Base-by-base conservation (phyloP, 2,329 filamentous ascomycete species). In the Geosmithia flava region DNA sequence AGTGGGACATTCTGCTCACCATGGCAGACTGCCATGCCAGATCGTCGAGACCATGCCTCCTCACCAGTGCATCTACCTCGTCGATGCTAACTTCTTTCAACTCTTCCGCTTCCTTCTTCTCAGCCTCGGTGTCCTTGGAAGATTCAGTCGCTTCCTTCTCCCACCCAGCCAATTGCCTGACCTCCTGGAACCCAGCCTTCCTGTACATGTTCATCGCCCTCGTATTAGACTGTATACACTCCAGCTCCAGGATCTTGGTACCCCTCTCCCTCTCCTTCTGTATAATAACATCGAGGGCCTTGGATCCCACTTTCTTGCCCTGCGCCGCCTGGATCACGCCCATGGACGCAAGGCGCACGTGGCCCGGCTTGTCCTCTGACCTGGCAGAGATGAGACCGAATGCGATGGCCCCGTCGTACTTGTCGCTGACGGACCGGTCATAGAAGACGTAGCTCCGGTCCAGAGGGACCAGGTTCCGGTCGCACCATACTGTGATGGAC, bases 331-430 rank as follows among this genome's bases (percentile, higher is more conserved):
- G 49, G 37, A 55, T 48, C 13, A 56, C 52, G n/a, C 53, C 56
- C 49, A 58, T 53, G 44, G 48, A 30, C 2, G 49, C 53, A 0
- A 58, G 46, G n/a, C 56, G 52, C 5, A 47, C 46, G 23, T 55
- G 47, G 3, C 39, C 42, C 8, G 54, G 53, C 11, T 52, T 52
- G 41, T 56, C 56, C 7, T 50, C 47, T 8, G 4, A 8, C 4
- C 54, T 47, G 20, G 47, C 42, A 1, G 56, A 53, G 17, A 58
- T 50, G 30, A 58, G 47, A n/a, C 41, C 50, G 20, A 56, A 55
- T 1, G 49, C 54, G 4, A 56, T 20, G 11, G 52, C 47, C 30
- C 51, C 50, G 17, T 48, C 43, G 39, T 39, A 27, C 23, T 27
- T 8, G 23, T 27, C 42, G 42, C 13, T 43, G 19, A 23, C 45